Base-by-base conservation (phyloP, 441 rosid species). In the Pelargonium cotyledonis region DNA sequence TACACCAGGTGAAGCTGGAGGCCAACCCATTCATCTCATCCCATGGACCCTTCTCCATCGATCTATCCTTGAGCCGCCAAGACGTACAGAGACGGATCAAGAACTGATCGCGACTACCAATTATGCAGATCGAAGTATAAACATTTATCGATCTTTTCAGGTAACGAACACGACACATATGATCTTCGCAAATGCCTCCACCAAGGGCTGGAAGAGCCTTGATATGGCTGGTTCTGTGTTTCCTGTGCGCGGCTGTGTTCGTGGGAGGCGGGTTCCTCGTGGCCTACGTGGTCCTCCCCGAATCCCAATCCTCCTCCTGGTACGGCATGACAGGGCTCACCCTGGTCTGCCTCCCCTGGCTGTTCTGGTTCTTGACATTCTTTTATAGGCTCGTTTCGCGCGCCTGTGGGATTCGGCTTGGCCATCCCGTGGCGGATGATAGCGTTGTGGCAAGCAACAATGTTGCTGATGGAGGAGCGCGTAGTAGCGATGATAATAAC, bases 301-400 rank as follows among this genome's bases (percentile, higher is more conserved):
- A 76, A 8, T 69, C 84, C 14, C 63, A 70, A 19, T 60, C 84
- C 18, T 41, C 77, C 0, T 8, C 71, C 16, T 86, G 87, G 90
- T 83, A 87, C 21, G 83, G 86, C 31, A 62, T 80, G 55, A 77
- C 78, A 6, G 98, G 98, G 57, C 80, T 87, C 19, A 6, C 76
- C 79, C 83, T 90, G 7, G 87, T 88, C 49, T 86, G 90, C 79
- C 77, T 92, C 14, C 98, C 96, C 14, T 90, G 96, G 98, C 38
- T 84, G 26, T 92, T 92, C 72, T 90, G 98, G 98, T 2, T 78
- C 49, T 15, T 83, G 38, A 86, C 91, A 0, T 80, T 85, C 68
- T 15, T 81, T 5, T 92, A 90, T 63, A 91, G 92, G 1, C 57
- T 89, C 47, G 0, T 85, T 21, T 92, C 96, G 3, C 82, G 95